Base-by-base conservation (phyloP, 345 rosid genomes). In the Microthlaspi erraticum region DNA sequence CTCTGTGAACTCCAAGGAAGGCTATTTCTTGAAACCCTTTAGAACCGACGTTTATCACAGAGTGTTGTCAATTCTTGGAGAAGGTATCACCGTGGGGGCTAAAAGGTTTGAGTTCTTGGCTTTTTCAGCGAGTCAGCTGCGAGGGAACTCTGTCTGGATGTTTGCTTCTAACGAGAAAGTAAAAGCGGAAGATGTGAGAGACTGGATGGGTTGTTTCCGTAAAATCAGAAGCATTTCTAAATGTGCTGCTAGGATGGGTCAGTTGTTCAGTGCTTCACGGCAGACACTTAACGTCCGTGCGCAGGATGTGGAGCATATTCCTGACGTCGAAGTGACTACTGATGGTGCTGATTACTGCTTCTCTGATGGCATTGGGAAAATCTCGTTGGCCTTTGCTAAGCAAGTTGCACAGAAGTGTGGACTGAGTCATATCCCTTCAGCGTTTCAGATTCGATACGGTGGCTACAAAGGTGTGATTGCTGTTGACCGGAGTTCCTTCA, bases 241-340 rank as follows among this genome's bases (percentile, higher is more conserved):
- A 73, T 89, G 93, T 81, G 94, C 98, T 56, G 96, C 98, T 55
- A 86, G 98, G 80, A 91, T 93, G 97, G 98, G 98, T 68, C 98
- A 93, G 65, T 70, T 91, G 74, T 93, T 93, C 79, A 93, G 98
- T 78, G 83, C 97, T 73, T 89, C 98, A 8, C 34, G 49, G 61
- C 96, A 87, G 76, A 91, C 97, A 6, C 67, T 84, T 72, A 60
- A 19, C 51, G 97, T 93, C 81, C 85, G 85, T 17, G 77, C 39
- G 3, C 84, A 85, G 73, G 93, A 93, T 10, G 86, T 93, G 17
- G 96, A 89, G 82, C 83, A 78, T 26, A 85, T 93, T 71, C 89
- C 92, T 6, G 98, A 93, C 73, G 78, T 93, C 39, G 93, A 89
- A 77, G 82, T 85, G 74, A 85, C 79, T 52, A 60, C 83, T 51